Evolutionary conservation across 2,329 filamentous ascomycete genomes (phyloP), one percentile per base, ranked within the genome.

Genomic region (Aureobasidium vineae): DNA sequence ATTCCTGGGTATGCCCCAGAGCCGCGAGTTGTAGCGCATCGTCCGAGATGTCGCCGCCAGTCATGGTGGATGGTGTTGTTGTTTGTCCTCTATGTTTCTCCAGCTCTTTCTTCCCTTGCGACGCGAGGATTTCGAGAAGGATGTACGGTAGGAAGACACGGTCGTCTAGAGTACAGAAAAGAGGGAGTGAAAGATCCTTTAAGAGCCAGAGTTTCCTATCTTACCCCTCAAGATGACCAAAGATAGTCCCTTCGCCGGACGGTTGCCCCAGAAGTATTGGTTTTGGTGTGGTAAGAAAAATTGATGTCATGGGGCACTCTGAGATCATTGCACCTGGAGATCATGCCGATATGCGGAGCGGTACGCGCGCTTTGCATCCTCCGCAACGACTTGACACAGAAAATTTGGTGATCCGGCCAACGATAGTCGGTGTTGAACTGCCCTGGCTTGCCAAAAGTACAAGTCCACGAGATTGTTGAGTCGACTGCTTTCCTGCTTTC

Each of bases 1-100:
- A 75, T 71, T 87, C 85, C 59, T 83, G 81, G 75, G 82, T 82
- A 73, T 86, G 81, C 66, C 86, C 86, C 70, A 88, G 74, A 45
- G 80, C 78, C n/a, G 82, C 83, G 71, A 85, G 75, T 15, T 63
- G 60, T 68, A 83, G 80, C 59, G 77, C 80, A 69, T 82, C 79
- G 74, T 84, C 82, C 41, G 77, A 77, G 68, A 70, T 56, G 67
- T 43, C 57, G 31, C 33, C 65, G 43, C 41, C 38, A 53, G 54
- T 43, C 64, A 66, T 66, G 63, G 40, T 66, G 53, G 38, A 16
- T 66, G 16, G 5, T 63, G 21, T 26, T 49, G 31, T 60, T 38
- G 38, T 7, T 28, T 63, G 11, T 63, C 5, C 16, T 11, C 8
- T 36, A 2, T 31, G 19, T 33, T 31, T 36, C 28, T 45, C 47